Evolutionary conservation across 306 rosid species (phyloP).

Genomic region (Lathyrus tuberosus): DNA sequence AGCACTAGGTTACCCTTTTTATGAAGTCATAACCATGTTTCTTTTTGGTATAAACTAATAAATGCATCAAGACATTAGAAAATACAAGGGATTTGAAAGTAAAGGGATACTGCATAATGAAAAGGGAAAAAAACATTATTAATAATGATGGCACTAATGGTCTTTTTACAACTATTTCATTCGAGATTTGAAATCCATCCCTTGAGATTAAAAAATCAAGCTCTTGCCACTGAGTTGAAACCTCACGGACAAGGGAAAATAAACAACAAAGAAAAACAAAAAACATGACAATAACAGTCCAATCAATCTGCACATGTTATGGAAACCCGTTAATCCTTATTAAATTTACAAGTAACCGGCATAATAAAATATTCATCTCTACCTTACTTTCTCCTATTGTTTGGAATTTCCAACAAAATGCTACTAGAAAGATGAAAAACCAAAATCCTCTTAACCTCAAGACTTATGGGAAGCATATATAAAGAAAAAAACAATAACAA

Average conservation of each 20-base stretch:
- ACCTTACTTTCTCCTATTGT: not conserved
- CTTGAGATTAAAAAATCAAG: too few species aligned
- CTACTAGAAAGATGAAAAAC: slow-evolving; percentile 12
- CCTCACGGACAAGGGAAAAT: not conserved
- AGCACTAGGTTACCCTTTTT: not conserved
- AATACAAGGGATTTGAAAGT: not conserved
- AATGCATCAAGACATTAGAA: slow-evolving; percentile 3
- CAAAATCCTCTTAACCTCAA: slow-evolving; percentile 12
- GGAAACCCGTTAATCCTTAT: slow-evolving; percentile 2
- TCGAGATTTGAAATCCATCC: too few species aligned
- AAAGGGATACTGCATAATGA: not conserved
- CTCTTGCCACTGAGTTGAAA: too few species aligned
- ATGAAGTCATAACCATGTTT: slow-evolving; percentile 1
- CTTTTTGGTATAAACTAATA: not conserved
- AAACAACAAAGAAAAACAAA: not conserved
- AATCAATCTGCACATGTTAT: not conserved
- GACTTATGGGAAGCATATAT: not conserved
- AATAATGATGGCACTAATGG: too few species aligned
- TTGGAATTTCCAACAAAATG: too few species aligned
- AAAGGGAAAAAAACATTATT: not conserved
- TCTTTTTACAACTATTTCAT: too few species aligned
- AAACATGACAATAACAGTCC: slow-evolving; percentile 11
- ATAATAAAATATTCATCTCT: slow-evolving; percentile 15
- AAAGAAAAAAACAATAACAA: slow-evolving; percentile 21
- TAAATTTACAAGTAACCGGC: slow-evolving; percentile 15